Base-by-base conservation (phyloP, 345 rosid genomes). In the Citrus trifoliata region DNA sequence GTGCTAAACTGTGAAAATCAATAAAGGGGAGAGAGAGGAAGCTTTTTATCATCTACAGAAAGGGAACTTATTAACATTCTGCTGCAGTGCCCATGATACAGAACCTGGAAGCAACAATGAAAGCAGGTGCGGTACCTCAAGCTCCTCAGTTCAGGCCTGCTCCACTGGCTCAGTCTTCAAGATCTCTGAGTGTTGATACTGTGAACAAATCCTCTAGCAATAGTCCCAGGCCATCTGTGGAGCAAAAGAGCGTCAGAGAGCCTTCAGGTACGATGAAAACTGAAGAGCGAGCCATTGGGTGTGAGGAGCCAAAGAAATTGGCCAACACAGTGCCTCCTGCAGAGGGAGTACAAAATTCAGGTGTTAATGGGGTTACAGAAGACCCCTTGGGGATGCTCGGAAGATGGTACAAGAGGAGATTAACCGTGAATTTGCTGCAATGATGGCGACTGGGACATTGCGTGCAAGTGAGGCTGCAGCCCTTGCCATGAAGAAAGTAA, bases 401-500 rank as follows among this genome's bases (percentile, higher is more conserved):
- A 83, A 78, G 87, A 93, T 90, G 83, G 91, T 96, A 85, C 97
- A 94, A 80, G 97, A 94, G 74, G 99, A 96, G 89, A 96, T 94
- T 4, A 76, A 78, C 35, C 84, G 85, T 4, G 98, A 96, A 79
- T 94, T 94, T 80, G 86, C 88, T 5, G 89, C 90, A 14, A 81
- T 96, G 72, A 96, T 96, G 99, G 97, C 95, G 1, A 85, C 88
- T 21, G 98, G 99, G n/a, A 86, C 95, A 8, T 35, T 90, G 77
- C 86, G 93, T 0, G 98, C 98, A 30, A 90, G 98, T 67, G 98
- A 96, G 82, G 99, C 98, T 24, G 99, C 99, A 0, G 89, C 99
- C 7, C 82, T 93, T 58, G 99, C 98, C 2, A 87, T 98, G 0
- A 90, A 85, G 83, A 90, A 82, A 87, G 98, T 96, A 33, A 94